phyloP scores from a whole-genome alignment of 2,329 filamentous ascomycete genomes.

The Diaporthe amygdali region DNA sequence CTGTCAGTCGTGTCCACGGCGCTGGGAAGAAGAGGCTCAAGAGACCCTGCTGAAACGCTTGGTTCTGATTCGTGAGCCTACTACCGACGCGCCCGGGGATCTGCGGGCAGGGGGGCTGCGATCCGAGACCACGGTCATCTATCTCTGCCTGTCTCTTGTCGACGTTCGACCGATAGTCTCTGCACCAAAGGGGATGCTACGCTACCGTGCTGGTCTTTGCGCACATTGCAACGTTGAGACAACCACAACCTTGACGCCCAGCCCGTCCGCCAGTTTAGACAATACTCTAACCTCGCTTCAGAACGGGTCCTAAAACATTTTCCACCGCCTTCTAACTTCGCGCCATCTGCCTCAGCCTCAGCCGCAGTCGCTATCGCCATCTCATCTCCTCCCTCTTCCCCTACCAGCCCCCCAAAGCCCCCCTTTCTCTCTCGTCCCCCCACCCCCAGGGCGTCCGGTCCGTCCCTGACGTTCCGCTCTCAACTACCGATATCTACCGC shows the following conservation, averaged over 20 bases:
- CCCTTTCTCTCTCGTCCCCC: not conserved
- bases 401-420: not conserved
- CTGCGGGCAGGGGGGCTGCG: slow-evolving; percentile 6
- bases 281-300: not conserved
- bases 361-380: not conserved
- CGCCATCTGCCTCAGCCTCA: not conserved
- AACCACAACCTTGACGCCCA: slow-evolving; percentile 10
- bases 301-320: not conserved
- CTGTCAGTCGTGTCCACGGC: not conserved
- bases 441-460: slow-evolving; percentile 4
- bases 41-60: slow-evolving; percentile 14
- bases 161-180: not conserved
- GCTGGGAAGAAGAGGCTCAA: slow-evolving; percentile 12
- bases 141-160: not conserved
- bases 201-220: not conserved
- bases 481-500: slow-evolving; percentile 10
- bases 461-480: slow-evolving; percentile 1
- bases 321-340: not conserved
- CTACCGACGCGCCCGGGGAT: not conserved
- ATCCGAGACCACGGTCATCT: not conserved
- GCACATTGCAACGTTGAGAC: not conserved
- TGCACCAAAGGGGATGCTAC: not conserved
- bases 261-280: not conserved
- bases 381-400: not conserved
- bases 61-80: slow-evolving; percentile 4